phyloP scores from a whole-genome alignment of 352 stramenopile species.

The Globisporangium polare region DNA sequence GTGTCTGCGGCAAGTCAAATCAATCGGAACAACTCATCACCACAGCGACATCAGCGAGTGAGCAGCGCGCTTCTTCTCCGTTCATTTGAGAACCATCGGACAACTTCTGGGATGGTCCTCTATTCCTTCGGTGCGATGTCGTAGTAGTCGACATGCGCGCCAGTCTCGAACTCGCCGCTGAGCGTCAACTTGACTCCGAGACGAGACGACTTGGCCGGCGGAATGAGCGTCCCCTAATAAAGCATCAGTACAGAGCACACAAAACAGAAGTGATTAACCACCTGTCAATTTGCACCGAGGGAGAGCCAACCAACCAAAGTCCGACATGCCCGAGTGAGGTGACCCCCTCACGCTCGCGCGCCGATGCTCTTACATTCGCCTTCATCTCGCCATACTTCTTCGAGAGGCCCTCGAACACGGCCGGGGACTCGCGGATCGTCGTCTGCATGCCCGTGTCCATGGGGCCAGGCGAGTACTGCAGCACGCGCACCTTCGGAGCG shows the following conservation, averaged over 20 bases:
- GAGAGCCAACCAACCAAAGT: background rate
- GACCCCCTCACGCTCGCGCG: too few relatives aligned
- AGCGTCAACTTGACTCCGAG: slow-evolving; percentile 58
- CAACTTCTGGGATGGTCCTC: background rate
- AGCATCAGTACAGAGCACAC: background rate
- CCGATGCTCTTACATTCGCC: slow-evolving; percentile 13
- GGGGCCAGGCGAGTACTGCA: slow-evolving; percentile 85
- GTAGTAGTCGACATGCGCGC: slow-evolving; percentile 81
- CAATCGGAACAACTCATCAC: too few relatives aligned
- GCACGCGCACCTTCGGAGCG: slow-evolving; percentile 36
- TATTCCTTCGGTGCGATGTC: slow-evolving; percentile 19
- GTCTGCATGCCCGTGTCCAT: slow-evolving; percentile 88
- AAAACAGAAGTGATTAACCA: background rate
- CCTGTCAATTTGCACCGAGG: background rate
- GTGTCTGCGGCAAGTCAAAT: too few relatives aligned
- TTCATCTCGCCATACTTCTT: slow-evolving; percentile 55
- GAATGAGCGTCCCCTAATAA: slow-evolving; percentile 41
- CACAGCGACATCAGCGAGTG: too few relatives aligned
- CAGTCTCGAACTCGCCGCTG: slow-evolving; percentile 46
- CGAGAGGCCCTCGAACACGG: slow-evolving; percentile 33
- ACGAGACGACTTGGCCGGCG: slow-evolving; percentile 44
- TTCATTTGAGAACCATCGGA: too few relatives aligned
- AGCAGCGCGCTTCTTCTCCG: too few relatives aligned
- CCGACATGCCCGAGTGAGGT: background rate
- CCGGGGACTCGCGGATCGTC: slow-evolving; percentile 49